These are phyloP conservation scores for Brassica rapa DNA, from an alignment of 345 rosid genomes.

Conservation along the genomic window DNA sequence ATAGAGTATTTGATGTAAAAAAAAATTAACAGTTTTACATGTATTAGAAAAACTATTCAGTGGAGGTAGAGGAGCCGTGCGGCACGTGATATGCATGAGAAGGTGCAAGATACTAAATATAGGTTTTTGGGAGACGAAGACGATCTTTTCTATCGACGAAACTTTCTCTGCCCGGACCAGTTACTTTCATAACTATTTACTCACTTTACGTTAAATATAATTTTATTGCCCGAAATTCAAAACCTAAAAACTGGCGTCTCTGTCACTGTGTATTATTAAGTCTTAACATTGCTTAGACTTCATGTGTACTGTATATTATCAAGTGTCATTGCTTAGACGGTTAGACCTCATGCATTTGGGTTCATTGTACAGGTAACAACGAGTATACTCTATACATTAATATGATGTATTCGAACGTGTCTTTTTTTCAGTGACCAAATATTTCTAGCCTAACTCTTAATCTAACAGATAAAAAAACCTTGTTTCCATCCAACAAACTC, in stretches of 20 bases:
- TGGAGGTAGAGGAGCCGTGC: constrained; percentile 2
- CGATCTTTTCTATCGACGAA: constrained; percentile 25
- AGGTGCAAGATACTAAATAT: constrained; percentile 26
- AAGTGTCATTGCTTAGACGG: not conserved
- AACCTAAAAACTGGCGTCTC: constrained; percentile 18
- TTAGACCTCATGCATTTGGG: not conserved
- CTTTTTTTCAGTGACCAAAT: not conserved
- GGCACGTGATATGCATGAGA: constrained; percentile 34
- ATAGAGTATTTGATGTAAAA: too few species aligned
- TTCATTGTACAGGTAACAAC: not conserved
- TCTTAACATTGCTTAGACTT: constrained; percentile 4
- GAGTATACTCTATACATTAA: not conserved
- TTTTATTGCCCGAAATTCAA: constrained; percentile 7
- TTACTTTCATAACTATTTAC: constrained; percentile 23
- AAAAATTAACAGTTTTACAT: not conserved
- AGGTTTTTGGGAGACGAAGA: constrained; percentile 26
- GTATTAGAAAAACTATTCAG: not conserved
- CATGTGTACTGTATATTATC: not conserved
- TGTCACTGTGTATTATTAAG: not conserved
- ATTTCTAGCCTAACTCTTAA: not conserved
- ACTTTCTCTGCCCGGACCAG: constrained; percentile 34
- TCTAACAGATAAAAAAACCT: not conserved
- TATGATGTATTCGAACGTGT: not conserved
- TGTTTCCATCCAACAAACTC: not conserved
- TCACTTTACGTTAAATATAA: not conserved